Base-by-base conservation (phyloP, 306 rosid genomes). In the Alnus rubra region DNA sequence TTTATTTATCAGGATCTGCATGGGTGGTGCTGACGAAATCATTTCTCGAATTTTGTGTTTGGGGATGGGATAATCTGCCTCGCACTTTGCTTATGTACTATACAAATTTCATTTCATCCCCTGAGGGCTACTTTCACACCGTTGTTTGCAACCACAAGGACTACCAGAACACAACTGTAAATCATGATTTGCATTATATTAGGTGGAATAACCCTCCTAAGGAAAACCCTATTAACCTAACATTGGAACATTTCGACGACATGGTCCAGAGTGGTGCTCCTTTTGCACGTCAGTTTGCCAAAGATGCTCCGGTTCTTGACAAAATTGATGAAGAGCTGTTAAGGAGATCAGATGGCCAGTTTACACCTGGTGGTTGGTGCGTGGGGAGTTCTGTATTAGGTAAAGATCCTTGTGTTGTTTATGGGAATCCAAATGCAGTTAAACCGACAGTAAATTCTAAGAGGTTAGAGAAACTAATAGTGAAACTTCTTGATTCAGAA, bases 61-160 rank as follows among this genome's bases (percentile, higher is more conserved):
- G 87, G 89, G 97, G 98, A 76, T 91, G 97, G 97, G 98, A 92
- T 73, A 92, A 94, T 86, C 97, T 94, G 70, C 97, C 97, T 7
- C 96, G 94, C 39, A 91, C 95, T 48, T 93, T 92, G 78, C 97
- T 94, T 10, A 87, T 94, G 97, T 94, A 91, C 79, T 91, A 89
- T 76, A 90, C 98, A 12, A 94, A 91, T 80, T 88, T 89, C 85
- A 74, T 88, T 64, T 88, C 97, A 6, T 91, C 99, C 19, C 69
- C 88, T 6, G 99, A 95, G 79, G 96, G 98, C 50, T 95, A 95
- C 89, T 95, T 95, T 75, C 99, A 95, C 52, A 90, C 97, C 0
- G 93, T 91, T 72, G 83, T 86, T 28, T 95, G 99, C 86, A 95
- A 93, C 84, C 94, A 91, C 85, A 95, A 93, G 85, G 96, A 95